Percentiles rank a stretch among this genome's conserved stretches.
phyloP scores from a whole-genome alignment of 2,329 filamentous ascomycete genomes.

The Pseudogymnoascus sp. region DNA sequence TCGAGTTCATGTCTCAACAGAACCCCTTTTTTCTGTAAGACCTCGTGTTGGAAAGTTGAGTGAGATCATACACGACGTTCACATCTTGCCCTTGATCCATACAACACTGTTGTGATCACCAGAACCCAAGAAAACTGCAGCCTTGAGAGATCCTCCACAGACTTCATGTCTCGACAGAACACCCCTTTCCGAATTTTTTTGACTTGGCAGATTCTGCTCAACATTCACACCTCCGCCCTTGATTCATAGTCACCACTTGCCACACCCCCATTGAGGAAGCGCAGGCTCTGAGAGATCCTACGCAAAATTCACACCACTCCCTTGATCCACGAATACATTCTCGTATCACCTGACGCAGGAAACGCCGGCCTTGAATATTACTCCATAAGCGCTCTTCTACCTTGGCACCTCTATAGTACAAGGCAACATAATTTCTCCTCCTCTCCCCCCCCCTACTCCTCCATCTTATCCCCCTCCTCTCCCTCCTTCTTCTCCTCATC shows the following conservation, averaged over 20 bases:
- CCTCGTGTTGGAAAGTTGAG: background rate
- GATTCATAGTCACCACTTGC: background rate
- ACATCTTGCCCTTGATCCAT: background rate
- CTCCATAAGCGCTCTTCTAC: slow-evolving; percentile 4
- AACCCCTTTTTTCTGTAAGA: background rate
- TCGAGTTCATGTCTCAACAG: background rate
- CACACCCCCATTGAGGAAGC: background rate
- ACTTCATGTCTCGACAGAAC: too few relatives aligned
- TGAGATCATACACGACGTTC: background rate
- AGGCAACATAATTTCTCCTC: background rate
- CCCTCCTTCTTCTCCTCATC: slow-evolving; percentile 59
- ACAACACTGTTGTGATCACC: too few relatives aligned
- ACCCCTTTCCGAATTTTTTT: too few relatives aligned
- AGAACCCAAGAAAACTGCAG: too few relatives aligned
- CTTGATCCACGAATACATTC: background rate
- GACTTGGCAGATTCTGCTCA: too few relatives aligned
- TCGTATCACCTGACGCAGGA: background rate
- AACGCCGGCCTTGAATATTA: slow-evolving; percentile 5
- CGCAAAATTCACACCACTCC: background rate
- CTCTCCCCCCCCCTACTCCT: slow-evolving; percentile 56
- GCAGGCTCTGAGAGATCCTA: background rate
- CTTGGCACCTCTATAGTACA: slow-evolving; percentile 8
- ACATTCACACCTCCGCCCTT: background rate
- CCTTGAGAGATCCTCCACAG: too few relatives aligned
- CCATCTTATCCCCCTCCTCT: slow-evolving; percentile 72